Evolutionary conservation across 805 yeast genomes (phyloP).

Genomic region (Saccharomyces cerevisiae): DNA sequence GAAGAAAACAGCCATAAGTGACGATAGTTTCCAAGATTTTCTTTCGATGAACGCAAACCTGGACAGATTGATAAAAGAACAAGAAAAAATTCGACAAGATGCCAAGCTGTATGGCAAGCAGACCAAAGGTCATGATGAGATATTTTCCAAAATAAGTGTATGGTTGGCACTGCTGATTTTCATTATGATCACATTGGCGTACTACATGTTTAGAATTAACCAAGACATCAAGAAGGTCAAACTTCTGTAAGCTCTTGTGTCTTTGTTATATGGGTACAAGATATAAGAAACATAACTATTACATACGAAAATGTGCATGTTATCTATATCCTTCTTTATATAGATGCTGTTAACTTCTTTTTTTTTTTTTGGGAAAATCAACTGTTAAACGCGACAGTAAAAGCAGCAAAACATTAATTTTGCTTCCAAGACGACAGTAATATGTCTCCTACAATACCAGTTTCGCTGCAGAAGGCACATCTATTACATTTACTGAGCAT

Average conservation of each 20-base stretch:
- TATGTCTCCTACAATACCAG: too few relatives aligned
- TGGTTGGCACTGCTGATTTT: constrained; percentile 28
- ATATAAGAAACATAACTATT: neutral
- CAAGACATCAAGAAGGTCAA: constrained; percentile 31
- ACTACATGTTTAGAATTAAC: constrained; percentile 30
- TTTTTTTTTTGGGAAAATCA: too few relatives aligned
- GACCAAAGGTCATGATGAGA: constrained; percentile 26
- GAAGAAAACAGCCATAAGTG: neutral
- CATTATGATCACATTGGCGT: constrained; percentile 27
- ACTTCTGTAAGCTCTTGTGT: constrained; percentile 12
- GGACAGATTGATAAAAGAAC: constrained; percentile 24
- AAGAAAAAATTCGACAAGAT: constrained; percentile 22
- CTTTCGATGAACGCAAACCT: constrained; percentile 24
- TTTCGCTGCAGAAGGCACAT: too few relatives aligned
- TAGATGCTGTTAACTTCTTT: too few relatives aligned
- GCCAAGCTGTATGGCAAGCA: constrained; percentile 7
- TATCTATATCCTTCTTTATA: neutral
- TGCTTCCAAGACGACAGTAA: too few relatives aligned
- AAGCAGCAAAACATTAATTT: too few relatives aligned
- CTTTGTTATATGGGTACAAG: neutral
- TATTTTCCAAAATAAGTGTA: constrained; percentile 20
- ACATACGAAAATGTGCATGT: neutral
- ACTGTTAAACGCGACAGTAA: too few relatives aligned
- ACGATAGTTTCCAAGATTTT: constrained; percentile 22
- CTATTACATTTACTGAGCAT: too few relatives aligned